Evolutionary conservation across 129 eudicot genomes (phyloP).

Genomic region (Saposhnikovia divaricata): DNA sequence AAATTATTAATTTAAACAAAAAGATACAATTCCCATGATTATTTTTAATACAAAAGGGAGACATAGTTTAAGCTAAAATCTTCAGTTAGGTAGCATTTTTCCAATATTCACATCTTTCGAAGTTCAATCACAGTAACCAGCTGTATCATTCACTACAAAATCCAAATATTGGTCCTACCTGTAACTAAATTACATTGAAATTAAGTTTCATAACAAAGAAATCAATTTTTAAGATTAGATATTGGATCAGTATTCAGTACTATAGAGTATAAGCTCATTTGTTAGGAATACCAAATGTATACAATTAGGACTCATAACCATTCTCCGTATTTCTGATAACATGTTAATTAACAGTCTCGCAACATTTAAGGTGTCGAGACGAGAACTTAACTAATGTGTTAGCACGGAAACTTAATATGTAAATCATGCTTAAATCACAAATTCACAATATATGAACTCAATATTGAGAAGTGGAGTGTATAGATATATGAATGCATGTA

Average conservation of each 20-base stretch:
- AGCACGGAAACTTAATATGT: too few species aligned
- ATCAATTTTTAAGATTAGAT: too few species aligned
- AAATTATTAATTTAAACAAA: background rate
- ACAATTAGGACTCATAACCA: background rate
- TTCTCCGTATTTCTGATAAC: background rate
- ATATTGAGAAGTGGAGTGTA: background rate
- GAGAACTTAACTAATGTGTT: background rate
- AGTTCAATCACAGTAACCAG: background rate
- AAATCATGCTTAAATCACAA: too few species aligned
- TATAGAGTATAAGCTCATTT: background rate
- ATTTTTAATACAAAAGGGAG: background rate
- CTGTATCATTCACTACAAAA: background rate
- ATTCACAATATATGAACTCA: too few species aligned
- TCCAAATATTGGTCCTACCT: background rate
- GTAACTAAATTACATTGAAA: background rate
- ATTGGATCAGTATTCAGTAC: background rate
- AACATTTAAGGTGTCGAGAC: background rate
- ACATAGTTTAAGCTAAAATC: background rate
- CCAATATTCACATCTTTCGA: background rate
- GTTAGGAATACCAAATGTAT: background rate
- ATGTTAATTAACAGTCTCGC: background rate
- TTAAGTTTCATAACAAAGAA: background rate
- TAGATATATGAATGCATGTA: conserved; percentile 12
- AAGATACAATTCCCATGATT: background rate
- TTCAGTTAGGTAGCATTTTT: background rate